Conservation (phyloP, 345 rosid genomes). For the Garcia nutans region DNA sequence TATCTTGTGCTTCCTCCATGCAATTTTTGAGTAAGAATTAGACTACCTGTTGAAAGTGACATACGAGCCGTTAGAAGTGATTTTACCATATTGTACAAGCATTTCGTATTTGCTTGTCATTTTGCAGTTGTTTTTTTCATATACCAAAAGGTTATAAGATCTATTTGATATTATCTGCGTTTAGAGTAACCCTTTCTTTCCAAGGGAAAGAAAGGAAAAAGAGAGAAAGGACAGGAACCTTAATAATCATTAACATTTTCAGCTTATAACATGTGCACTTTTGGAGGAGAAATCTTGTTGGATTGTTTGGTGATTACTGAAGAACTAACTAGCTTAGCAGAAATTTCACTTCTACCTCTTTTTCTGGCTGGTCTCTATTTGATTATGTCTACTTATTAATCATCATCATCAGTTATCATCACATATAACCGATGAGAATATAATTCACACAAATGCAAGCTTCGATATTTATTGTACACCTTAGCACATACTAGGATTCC, state of each 20-base stretch:
- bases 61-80: not conserved
- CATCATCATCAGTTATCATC: no score
- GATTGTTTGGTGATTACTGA: not conserved
- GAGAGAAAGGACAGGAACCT: not conserved
- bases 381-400: not conserved
- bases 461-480: not conserved
- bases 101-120: constrained; percentile 17
- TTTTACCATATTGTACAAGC: constrained; percentile 15
- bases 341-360: not conserved
- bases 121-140: constrained; percentile 20
- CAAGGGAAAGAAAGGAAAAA: not conserved
- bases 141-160: constrained; percentile 2
- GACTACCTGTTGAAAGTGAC: constrained; percentile 25
- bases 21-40: constrained; percentile 5
- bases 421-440: not conserved
- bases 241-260: not conserved
- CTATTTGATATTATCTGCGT: not conserved
- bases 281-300: not conserved
- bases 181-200: not conserved
- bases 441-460: not conserved
- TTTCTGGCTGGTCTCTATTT: not conserved
- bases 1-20: constrained; percentile 11
- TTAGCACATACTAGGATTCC: not conserved
- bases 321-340: not conserved
- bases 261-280: not conserved